These are phyloP conservation scores for Nannochloropsis oceanica DNA, from an alignment of 108 stramenopile species.

Conservation along the genomic window DNA sequence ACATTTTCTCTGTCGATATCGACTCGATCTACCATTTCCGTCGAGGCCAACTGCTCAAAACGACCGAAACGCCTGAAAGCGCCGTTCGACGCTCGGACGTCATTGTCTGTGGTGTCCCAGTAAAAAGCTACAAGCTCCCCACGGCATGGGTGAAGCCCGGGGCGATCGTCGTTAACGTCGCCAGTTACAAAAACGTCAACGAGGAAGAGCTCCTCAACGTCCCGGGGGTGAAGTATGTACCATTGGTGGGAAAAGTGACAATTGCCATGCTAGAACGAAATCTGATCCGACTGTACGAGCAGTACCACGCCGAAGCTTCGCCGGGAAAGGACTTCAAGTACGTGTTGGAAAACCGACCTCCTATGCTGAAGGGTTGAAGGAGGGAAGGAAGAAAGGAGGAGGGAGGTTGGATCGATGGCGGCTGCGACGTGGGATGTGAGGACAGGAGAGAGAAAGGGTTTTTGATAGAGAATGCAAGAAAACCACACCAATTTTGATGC, in stretches of 20 bases:
- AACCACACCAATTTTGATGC: too few species aligned
- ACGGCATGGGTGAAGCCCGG: constrained; percentile 48
- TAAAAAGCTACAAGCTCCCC: constrained; percentile 51
- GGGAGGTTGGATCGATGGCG: not conserved
- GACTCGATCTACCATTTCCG: constrained; percentile 53
- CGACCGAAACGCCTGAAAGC: constrained; percentile 39
- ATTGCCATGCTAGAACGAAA: constrained; percentile 76
- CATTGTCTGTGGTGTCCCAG: constrained; percentile 71
- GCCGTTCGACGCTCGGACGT: constrained; percentile 46
- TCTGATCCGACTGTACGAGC: constrained; percentile 65
- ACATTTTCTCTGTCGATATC: constrained; percentile 70
- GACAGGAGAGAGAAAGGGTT: too few species aligned
- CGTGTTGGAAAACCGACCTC: not conserved
- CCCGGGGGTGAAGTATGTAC: constrained; percentile 60
- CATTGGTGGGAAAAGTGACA: constrained; percentile 82
- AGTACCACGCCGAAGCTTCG: constrained; percentile 47
- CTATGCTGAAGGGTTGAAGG: not conserved
- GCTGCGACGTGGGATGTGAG: too few species aligned
- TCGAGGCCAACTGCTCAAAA: constrained; percentile 19
- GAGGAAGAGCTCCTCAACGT: constrained; percentile 50
- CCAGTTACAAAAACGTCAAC: constrained; percentile 69
- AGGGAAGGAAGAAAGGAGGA: not conserved
- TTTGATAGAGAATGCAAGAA: too few species aligned
- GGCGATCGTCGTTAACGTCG: constrained; percentile 68
- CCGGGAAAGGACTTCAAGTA: not conserved